Evolutionary conservation across 371 early-diverging fungal species (phyloP).

Genomic region (Dinochytrium kinnereticum): DNA sequence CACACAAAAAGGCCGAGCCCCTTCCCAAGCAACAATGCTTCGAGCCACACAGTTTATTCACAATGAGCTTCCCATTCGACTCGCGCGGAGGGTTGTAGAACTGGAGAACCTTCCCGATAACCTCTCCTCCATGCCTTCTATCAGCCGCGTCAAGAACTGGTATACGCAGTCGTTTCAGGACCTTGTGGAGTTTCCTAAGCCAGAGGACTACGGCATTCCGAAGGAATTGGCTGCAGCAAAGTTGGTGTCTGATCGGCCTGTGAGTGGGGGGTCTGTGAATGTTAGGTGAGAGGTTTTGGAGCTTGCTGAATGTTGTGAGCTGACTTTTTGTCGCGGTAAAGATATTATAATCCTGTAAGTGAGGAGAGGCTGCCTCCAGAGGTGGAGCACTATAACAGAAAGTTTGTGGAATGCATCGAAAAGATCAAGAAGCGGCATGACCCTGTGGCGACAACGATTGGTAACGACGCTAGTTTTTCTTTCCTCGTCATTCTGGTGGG

Average conservation of each 20-base stretch:
- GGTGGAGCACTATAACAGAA: slow-evolving; percentile 75
- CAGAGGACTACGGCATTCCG: slow-evolving; percentile 53
- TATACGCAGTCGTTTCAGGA: slow-evolving; percentile 93
- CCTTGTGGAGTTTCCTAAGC: slow-evolving; percentile 71
- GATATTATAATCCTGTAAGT: slow-evolving; percentile 67
- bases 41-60: slow-evolving; percentile 90
- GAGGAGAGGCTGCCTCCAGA: slow-evolving; percentile 46
- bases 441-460: slow-evolving; percentile 89
- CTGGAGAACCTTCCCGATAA: slow-evolving; percentile 87
- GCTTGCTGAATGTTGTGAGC: background rate
- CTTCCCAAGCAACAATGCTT: slow-evolving; percentile 82
- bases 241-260: background rate
- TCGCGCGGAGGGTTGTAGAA: slow-evolving; percentile 96
- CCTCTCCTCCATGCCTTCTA: slow-evolving; percentile 89
- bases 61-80: slow-evolving; percentile 92
- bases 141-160: slow-evolving; percentile 91
- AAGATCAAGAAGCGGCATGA: slow-evolving; percentile 92
- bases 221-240: slow-evolving; percentile 24
- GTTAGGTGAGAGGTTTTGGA: slow-evolving; percentile 19
- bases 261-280: slow-evolving; percentile 18
- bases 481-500: background rate
- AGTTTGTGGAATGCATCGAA: slow-evolving; percentile 86
- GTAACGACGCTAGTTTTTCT: slow-evolving; percentile 44
- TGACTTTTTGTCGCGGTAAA: slow-evolving; percentile 25
- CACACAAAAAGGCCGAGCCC: slow-evolving; percentile 70